phyloP scores from a whole-genome alignment of 2,329 filamentous ascomycete genomes.

The Piedraia hortae region DNA sequence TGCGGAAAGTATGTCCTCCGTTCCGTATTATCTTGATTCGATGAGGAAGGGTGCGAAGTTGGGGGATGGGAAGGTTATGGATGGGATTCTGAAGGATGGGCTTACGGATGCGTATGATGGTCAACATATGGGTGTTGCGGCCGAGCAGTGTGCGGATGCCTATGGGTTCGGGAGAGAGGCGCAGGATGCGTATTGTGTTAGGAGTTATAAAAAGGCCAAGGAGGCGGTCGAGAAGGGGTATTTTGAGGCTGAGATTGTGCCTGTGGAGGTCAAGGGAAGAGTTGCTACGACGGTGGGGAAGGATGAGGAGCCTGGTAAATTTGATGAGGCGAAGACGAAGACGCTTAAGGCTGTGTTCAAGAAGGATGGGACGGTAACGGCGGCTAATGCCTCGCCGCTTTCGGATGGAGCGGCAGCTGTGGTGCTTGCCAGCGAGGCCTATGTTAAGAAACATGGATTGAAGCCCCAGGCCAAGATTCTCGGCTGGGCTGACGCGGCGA shows the following conservation, averaged over 20 bases:
- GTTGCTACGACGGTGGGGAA: conserved; percentile 50
- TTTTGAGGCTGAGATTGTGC: conserved; percentile 68
- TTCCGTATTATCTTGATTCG: conserved; percentile 78
- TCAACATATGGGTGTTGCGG: conserved; percentile 87
- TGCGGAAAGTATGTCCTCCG: conserved; percentile 95
- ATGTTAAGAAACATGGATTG: conserved; percentile 70
- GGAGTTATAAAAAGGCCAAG: conserved; percentile 81
- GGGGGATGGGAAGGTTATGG: conserved; percentile 65
- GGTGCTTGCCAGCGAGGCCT: conserved; percentile 79
- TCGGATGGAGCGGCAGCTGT: conserved; percentile 85
- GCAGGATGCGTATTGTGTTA: conserved; percentile 90
- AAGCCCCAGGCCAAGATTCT: conserved; percentile 91
- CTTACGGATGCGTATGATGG: conserved; percentile 85
- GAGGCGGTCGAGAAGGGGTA: conserved; percentile 53
- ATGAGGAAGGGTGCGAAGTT: conserved; percentile 79
- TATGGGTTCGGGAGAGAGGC: conserved; percentile 55
- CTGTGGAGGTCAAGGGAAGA: conserved; percentile 80
- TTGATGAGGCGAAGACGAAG: conserved; percentile 24
- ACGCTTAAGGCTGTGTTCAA: conserved; percentile 47
- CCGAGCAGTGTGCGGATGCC: conserved; percentile 71
- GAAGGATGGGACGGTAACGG: conserved; percentile 68
- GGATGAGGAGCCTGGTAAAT: conserved; percentile 91
- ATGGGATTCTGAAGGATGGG: conserved; percentile 83
- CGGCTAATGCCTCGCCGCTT: conserved; percentile 84
- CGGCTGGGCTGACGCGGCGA: conserved; percentile 85